Evolutionary conservation across 495 filamentous ascomycete genomes (phyloP).

Genomic region (Emericellopsis terricola): DNA sequence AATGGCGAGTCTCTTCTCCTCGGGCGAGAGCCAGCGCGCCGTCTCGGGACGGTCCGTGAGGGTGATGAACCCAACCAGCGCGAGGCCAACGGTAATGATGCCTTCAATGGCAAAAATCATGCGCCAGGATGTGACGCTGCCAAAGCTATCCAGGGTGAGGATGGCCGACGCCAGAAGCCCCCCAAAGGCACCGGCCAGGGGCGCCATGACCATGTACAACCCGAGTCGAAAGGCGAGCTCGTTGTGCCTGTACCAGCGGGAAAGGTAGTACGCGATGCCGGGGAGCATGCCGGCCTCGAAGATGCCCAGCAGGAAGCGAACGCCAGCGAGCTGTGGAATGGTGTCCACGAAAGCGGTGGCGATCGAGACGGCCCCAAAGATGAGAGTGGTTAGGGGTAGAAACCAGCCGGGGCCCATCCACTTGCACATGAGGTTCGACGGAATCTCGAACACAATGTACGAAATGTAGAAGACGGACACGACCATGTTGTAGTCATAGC

Average conservation of each 20-base stretch:
- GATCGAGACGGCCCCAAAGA: constrained; percentile 16
- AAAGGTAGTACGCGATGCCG: constrained; percentile 57
- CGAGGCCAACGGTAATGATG: constrained; percentile 46
- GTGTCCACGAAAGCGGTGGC: constrained; percentile 30
- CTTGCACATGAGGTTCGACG: constrained; percentile 49
- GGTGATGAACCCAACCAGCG: constrained; percentile 43
- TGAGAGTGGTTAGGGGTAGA: constrained; percentile 27
- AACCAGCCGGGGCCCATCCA: constrained; percentile 36
- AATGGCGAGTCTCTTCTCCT: constrained; percentile 20
- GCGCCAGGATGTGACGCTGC: constrained; percentile 47
- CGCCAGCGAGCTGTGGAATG: constrained; percentile 18
- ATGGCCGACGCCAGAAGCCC: constrained; percentile 57
- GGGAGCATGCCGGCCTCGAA: constrained; percentile 57
- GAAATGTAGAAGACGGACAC: constrained; percentile 48
- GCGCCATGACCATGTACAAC: constrained; percentile 67
- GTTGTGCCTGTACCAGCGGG: constrained; percentile 49
- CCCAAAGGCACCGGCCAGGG: constrained; percentile 61
- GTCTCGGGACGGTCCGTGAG: constrained; percentile 29
- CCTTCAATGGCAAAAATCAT: constrained; percentile 71
- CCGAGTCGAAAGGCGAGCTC: constrained; percentile 57
- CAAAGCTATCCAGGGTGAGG: constrained; percentile 47
- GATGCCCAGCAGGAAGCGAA: constrained; percentile 38
- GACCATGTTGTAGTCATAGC: constrained; percentile 42
- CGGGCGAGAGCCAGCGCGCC: constrained; percentile 20
- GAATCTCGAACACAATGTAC: constrained; percentile 54